A percentile compares a stretch with the other conserved stretches of the same genome.
Evolutionary conservation across 805 yeast genomes (phyloP).

Genomic region (Wickerhamiella alocasiicola): DNA sequence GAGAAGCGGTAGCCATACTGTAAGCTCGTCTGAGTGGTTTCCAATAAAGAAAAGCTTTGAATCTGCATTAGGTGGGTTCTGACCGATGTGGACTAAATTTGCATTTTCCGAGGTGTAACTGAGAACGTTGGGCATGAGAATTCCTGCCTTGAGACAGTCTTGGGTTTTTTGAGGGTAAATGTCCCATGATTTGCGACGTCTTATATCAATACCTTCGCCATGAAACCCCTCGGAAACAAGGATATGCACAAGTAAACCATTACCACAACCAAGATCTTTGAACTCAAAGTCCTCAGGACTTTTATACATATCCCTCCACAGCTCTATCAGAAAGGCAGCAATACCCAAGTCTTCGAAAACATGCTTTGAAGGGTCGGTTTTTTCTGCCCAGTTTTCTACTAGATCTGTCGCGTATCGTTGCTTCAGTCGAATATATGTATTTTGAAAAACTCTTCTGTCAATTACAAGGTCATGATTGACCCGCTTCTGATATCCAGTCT

Average conservation of each 20-base stretch:
- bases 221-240: slow-evolving; percentile 63
- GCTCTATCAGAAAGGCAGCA: slow-evolving; percentile 83
- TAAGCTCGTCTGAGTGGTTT: slow-evolving; percentile 88
- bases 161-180: slow-evolving; percentile 58
- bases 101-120: neutral
- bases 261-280: slow-evolving; percentile 90
- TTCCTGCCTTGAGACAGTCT: slow-evolving; percentile 52
- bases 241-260: slow-evolving; percentile 72
- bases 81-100: slow-evolving; percentile 1
- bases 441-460: slow-evolving; percentile 69
- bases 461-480: slow-evolving; percentile 83
- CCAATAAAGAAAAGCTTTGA: slow-evolving; percentile 71
- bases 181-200: slow-evolving; percentile 79
- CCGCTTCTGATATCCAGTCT: slow-evolving; percentile 74
- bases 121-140: slow-evolving; percentile 50
- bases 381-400: slow-evolving; percentile 81
- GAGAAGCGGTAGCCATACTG: slow-evolving; percentile 87
- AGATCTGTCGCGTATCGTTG: slow-evolving; percentile 65
- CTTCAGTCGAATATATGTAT: slow-evolving; percentile 65
- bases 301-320: slow-evolving; percentile 52
- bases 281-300: slow-evolving; percentile 43
- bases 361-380: slow-evolving; percentile 89
- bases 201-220: slow-evolving; percentile 82
- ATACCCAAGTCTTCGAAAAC: slow-evolving; percentile 94
- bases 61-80: slow-evolving; percentile 27